Evolutionary conservation across 1,284 basidiomycete genomes (phyloP).

Genomic region (Paramarasmius palmivorus): DNA sequence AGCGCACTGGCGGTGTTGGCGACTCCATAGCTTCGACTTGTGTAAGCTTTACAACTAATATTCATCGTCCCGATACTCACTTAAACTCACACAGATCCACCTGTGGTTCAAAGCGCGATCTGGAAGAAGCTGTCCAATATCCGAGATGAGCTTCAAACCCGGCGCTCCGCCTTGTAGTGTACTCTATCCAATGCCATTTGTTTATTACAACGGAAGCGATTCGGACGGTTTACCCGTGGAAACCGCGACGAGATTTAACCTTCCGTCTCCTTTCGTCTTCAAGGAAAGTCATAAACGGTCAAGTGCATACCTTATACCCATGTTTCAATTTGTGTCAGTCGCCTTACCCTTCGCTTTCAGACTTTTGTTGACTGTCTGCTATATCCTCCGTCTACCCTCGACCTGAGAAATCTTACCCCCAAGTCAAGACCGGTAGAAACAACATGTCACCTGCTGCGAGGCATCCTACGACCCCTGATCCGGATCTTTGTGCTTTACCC

Average conservation of each 20-base stretch:
- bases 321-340: slow-evolving; percentile 5
- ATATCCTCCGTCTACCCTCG: too few species aligned
- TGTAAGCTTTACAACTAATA: background rate
- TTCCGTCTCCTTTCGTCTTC: background rate
- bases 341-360: too few species aligned
- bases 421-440: slow-evolving; percentile 11
- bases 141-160: background rate
- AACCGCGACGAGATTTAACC: slow-evolving; percentile 10
- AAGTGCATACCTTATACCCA: background rate
- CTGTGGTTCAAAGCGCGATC: too few species aligned
- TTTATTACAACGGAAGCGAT: slow-evolving; percentile 16
- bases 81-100: too few species aligned
- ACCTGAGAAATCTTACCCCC: too few species aligned
- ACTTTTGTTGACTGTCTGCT: too few species aligned
- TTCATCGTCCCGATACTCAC: background rate
- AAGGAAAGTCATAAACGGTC: background rate
- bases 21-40: background rate
- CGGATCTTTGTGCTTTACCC: slow-evolving; percentile 2
- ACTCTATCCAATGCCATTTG: background rate
- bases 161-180: background rate
- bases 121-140: too few species aligned
- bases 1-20: background rate
- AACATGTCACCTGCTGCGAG: too few species aligned
- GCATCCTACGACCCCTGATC: background rate
- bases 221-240: slow-evolving; percentile 25